These are phyloP conservation scores for Collariella sp. DNA, from an alignment of 495 filamentous ascomycete genomes.

Conservation along the genomic window DNA sequence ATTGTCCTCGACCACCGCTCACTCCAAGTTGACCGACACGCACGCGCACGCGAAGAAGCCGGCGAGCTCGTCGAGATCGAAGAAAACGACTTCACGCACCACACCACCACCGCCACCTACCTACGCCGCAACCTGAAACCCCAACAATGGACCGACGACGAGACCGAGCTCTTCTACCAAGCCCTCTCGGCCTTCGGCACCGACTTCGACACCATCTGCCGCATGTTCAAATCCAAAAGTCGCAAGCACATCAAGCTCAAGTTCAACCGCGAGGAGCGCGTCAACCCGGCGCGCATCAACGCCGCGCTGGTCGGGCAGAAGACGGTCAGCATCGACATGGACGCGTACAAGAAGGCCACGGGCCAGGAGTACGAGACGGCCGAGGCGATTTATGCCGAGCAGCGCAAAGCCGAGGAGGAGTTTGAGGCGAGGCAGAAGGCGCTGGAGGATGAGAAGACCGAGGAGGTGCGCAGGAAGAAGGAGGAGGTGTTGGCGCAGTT, in stretches of 20 bases:
- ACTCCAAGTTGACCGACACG: constrained; percentile 70
- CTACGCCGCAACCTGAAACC: constrained; percentile 56
- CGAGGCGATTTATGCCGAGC: constrained; percentile 63
- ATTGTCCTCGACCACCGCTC: constrained; percentile 74
- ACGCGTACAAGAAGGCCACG: constrained; percentile 56
- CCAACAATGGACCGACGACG: constrained; percentile 65
- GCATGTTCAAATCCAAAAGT: constrained; percentile 67
- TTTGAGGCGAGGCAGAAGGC: constrained; percentile 50
- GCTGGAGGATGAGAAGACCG: constrained; percentile 35
- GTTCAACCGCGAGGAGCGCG: constrained; percentile 84
- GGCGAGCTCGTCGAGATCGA: constrained; percentile 58
- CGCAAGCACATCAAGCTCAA: constrained; percentile 82
- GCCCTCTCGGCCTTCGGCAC: constrained; percentile 83
- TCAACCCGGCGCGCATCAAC: constrained; percentile 60
- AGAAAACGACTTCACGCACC: constrained; percentile 75
- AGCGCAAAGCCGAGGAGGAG: constrained; percentile 54
- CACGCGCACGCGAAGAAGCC: constrained; percentile 49
- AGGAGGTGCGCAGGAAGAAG: constrained; percentile 43
- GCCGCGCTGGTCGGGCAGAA: constrained; percentile 54
- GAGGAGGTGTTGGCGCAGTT: constrained; percentile 43
- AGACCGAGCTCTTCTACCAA: constrained; percentile 78
- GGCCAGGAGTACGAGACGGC: constrained; percentile 46
- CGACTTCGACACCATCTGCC: constrained; percentile 81
- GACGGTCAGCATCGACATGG: constrained; percentile 52
- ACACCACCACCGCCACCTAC: constrained; percentile 65